Base-by-base conservation (phyloP, 2,329 filamentous ascomycete genomes). In the Pestalotiopsis sp. region DNA sequence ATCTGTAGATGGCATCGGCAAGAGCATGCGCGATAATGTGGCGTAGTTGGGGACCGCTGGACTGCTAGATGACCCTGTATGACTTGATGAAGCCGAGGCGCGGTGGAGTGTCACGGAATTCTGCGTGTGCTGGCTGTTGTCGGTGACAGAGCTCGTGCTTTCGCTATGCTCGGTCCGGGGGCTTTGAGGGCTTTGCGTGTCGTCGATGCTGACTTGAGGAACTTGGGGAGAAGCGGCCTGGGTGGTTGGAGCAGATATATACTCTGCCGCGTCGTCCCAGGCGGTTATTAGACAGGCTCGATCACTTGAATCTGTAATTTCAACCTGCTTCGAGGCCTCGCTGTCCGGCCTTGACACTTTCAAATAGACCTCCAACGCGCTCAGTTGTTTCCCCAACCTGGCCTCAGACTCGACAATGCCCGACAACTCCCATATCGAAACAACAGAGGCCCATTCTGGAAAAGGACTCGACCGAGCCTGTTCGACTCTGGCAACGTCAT, bases 331-430 rank as follows among this genome's bases (percentile, higher is more conserved):
- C 14, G 61, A 39, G 3, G 67, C 49, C 56, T 62, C 65, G 49
- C 27, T 52, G 4, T 69, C 58, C 5, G 56, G 56, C 64, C 25
- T 31, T 14, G 67, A 45, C 14, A 67, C 65, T 12, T 49, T 67
- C 7, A 69, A 20, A 63, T 69, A 69, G 5, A 69, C 64, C 20
- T 17, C 52, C 17, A 70, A 52, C 11, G 63, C 61, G 52, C n/a
- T 52, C 58, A 70, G 31, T 56, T 70, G 67, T 41, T 56, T 64
- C 25, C 36, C 38, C n/a, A 70, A 65, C 11, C 58, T 52, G 13
- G 41, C 67, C n/a, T 65, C 67, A 27, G 31, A 57, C 14, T 41
- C 61, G 9, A 14, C 25, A 39, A 70, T 69, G 5, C 69, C 31
- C 25, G 64, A 6, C 14, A 9, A 25, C 31, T 41, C 61, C 63